A percentile compares a stretch with the other conserved stretches of the same genome.
Conservation (phyloP, 2,329 filamentous ascomycete genomes). For the Aspergillus fumigatiaffinis region DNA sequence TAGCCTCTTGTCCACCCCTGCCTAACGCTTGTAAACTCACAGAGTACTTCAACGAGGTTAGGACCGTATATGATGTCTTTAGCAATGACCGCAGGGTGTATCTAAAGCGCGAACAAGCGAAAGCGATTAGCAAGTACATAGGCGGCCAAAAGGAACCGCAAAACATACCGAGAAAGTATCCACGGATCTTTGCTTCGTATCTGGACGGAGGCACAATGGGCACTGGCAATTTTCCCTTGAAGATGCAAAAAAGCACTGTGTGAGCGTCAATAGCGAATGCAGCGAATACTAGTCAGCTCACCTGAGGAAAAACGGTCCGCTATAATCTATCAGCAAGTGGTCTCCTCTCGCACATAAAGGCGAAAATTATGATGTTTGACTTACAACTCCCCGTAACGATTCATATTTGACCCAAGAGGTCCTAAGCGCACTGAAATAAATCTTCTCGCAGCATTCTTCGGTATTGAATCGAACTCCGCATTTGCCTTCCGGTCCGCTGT, state of each 20-base stretch:
- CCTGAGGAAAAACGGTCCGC: slow-evolving; percentile 14
- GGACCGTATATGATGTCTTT: slow-evolving; percentile 28
- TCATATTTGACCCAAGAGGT: neutral
- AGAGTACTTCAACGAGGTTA: slow-evolving; percentile 47
- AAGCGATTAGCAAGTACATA: neutral
- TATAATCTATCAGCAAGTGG: neutral
- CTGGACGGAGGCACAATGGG: slow-evolving; percentile 60
- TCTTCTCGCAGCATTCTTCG: neutral
- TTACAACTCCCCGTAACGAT: neutral
- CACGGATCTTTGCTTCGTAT: slow-evolving; percentile 65
- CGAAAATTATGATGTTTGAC: neutral
- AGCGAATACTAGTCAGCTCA: neutral
- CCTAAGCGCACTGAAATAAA: neutral
- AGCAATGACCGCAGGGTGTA: slow-evolving; percentile 43
- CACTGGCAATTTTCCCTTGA: slow-evolving; percentile 73
- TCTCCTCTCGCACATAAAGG: neutral
- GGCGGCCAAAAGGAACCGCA: neutral
- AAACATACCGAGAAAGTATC: slow-evolving; percentile 61
- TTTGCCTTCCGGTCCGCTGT: neutral
- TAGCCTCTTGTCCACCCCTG: slow-evolving; percentile 7
- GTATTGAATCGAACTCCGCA: neutral
- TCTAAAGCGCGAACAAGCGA: slow-evolving; percentile 31
- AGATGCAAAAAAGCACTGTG: neutral
- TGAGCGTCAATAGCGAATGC: neutral
- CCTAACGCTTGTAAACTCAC: slow-evolving; percentile 35